Evolutionary conservation across 345 rosid genomes (phyloP).

Genomic region (Salix udensis): DNA sequence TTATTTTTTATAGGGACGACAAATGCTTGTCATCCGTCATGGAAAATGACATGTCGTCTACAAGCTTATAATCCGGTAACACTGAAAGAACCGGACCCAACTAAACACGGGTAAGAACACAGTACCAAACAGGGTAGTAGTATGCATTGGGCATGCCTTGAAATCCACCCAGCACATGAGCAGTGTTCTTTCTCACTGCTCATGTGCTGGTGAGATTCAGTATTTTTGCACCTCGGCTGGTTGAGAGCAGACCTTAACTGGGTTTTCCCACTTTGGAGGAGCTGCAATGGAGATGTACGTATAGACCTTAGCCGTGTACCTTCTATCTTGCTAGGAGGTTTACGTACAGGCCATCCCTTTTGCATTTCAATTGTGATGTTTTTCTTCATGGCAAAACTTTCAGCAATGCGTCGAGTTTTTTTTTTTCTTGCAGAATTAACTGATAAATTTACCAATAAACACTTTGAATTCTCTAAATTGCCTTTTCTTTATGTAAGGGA

Average conservation of each 20-base stretch:
- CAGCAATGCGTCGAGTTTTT: too few species aligned
- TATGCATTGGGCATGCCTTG: constrained; percentile 57
- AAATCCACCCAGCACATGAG: constrained; percentile 15
- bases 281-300: neutral
- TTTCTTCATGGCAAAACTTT: too few species aligned
- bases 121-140: constrained; percentile 20
- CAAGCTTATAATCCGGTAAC: too few species aligned
- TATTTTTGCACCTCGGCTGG: neutral
- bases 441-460: neutral
- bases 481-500: neutral
- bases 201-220: neutral
- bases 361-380: neutral
- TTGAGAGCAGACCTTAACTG: neutral
- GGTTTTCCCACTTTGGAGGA: neutral
- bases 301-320: too few species aligned
- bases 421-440: neutral
- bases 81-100: too few species aligned
- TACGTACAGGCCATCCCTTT: neutral
- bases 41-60: too few species aligned
- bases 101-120: too few species aligned
- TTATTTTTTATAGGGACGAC: too few species aligned
- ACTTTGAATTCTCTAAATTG: neutral
- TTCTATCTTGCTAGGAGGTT: neutral
- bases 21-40: too few species aligned
- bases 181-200: neutral